A percentile compares a stretch with the other conserved stretches of the same genome.
Evolutionary conservation across 805 yeast species (phyloP).

Genomic region (Starmerella vitae): DNA sequence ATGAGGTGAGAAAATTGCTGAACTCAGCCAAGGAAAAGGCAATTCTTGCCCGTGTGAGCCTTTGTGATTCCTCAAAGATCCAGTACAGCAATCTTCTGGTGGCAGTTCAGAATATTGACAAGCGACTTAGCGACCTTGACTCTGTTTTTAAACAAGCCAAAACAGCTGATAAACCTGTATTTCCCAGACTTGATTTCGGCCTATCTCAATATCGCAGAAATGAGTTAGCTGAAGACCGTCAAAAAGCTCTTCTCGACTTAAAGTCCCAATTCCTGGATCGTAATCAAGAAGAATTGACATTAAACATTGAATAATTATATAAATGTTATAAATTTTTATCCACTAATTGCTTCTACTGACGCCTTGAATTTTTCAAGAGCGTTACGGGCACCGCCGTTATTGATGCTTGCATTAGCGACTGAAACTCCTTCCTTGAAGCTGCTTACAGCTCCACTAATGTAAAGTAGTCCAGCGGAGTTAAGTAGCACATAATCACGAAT

Average conservation of each 20-base stretch:
- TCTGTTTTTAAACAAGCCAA: too few relatives aligned
- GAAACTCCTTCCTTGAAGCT: constrained; percentile 65
- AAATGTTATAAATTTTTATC: too few relatives aligned
- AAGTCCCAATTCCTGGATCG: too few relatives aligned
- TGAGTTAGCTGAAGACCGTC: too few relatives aligned
- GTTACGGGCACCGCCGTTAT: constrained; percentile 48
- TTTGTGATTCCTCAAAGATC: neutral
- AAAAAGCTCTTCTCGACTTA: too few relatives aligned
- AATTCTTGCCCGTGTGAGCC: neutral
- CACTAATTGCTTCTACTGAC: neutral
- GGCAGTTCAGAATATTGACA: constrained; percentile 1
- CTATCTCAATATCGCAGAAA: too few relatives aligned
- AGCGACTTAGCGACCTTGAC: neutral
- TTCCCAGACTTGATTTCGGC: too few relatives aligned
- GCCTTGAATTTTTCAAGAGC: constrained; percentile 34
- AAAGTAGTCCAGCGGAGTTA: constrained; percentile 80
- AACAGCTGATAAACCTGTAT: too few relatives aligned
- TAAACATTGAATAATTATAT: too few relatives aligned
- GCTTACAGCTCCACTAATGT: constrained; percentile 52
- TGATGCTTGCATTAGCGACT: constrained; percentile 55
- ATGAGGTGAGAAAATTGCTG: neutral
- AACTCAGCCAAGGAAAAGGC: neutral
- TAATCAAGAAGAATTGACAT: too few relatives aligned
- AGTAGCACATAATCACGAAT: constrained; percentile 78
- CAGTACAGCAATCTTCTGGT: neutral